Evolutionary conservation across 495 filamentous ascomycete species (phyloP).

Genomic region (Glarea lozoyensis): DNA sequence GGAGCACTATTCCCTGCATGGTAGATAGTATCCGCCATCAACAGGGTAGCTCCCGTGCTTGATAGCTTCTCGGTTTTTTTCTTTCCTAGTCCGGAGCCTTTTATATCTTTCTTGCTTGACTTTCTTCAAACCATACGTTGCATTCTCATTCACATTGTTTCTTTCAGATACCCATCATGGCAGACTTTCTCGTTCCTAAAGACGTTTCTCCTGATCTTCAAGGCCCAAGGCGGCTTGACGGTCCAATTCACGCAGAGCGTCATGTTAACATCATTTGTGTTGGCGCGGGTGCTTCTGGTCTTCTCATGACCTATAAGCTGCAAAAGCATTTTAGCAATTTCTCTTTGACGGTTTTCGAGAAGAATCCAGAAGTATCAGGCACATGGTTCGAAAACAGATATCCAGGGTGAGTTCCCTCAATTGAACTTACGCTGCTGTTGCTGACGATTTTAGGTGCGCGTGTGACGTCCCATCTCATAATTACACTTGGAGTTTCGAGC

Average conservation of each 20-base stretch:
- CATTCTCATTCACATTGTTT: neutral
- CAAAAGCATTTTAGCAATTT: neutral
- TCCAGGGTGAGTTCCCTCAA: constrained; percentile 32
- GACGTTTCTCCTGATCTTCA: neutral
- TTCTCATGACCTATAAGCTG: constrained; percentile 18
- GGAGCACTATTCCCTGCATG: neutral
- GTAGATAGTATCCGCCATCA: neutral
- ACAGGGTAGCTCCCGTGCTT: neutral
- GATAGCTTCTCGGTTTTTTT: neutral
- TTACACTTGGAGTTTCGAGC: constrained; percentile 34
- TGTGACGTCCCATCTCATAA: constrained; percentile 28
- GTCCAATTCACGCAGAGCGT: constrained; percentile 15
- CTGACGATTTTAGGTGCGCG: constrained; percentile 22
- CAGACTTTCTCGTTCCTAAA: constrained; percentile 5
- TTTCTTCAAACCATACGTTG: neutral
- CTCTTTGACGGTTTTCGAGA: constrained; percentile 49
- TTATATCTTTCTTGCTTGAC: neutral
- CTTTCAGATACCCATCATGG: constrained; percentile 1
- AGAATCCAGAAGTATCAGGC: constrained; percentile 58
- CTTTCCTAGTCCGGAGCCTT: neutral
- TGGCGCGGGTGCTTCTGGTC: neutral
- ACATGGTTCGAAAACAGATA: constrained; percentile 53
- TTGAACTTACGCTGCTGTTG: constrained; percentile 23
- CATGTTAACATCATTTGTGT: neutral
- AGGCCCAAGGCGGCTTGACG: constrained; percentile 1